Evolutionary conservation across 2,329 filamentous ascomycete species (phyloP).

Genomic region (Ascochyta viciae-villosae): DNA sequence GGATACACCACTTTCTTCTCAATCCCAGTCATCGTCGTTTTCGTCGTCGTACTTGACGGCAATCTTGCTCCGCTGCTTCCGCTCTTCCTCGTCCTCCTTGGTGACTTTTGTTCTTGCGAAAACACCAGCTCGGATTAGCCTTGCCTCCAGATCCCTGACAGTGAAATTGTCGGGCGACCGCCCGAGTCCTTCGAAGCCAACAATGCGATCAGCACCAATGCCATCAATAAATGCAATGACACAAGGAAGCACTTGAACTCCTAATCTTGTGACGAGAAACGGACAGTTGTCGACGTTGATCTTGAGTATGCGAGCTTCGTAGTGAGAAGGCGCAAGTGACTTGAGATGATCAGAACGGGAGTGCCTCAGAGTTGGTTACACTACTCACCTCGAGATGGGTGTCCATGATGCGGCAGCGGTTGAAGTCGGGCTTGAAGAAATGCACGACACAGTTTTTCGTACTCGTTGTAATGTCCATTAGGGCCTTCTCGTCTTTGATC

Average conservation of each 20-base stretch:
- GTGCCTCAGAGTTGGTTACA: not conserved
- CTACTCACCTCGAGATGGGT: constrained; percentile 57
- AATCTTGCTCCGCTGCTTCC: constrained; percentile 40
- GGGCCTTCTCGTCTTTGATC: constrained; percentile 64
- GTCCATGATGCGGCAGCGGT: constrained; percentile 68
- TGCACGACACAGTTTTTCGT: constrained; percentile 66
- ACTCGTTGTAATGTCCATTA: constrained; percentile 67
- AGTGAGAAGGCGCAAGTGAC: constrained; percentile 62
- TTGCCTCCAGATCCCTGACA: constrained; percentile 60
- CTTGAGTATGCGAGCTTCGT: constrained; percentile 64
- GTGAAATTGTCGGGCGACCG: constrained; percentile 62
- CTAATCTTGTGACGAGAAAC: constrained; percentile 65
- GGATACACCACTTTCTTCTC: constrained; percentile 17
- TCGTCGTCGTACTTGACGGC: constrained; percentile 49
- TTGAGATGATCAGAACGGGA: constrained; percentile 24
- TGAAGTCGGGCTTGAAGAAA: constrained; percentile 70
- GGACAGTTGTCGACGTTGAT: constrained; percentile 68
- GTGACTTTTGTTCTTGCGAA: constrained; percentile 60
- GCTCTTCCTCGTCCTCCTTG: constrained; percentile 50
- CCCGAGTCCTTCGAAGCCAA: constrained; percentile 66
- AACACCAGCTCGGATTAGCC: constrained; percentile 60
- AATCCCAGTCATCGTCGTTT: constrained; percentile 62
- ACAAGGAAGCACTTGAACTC: constrained; percentile 65
- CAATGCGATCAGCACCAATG: constrained; percentile 61
- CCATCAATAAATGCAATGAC: constrained; percentile 65